phyloP scores from a whole-genome alignment of 225 moss, liverwort and hornwort species.

The Bryoerythrophyllum caledonicum region DNA sequence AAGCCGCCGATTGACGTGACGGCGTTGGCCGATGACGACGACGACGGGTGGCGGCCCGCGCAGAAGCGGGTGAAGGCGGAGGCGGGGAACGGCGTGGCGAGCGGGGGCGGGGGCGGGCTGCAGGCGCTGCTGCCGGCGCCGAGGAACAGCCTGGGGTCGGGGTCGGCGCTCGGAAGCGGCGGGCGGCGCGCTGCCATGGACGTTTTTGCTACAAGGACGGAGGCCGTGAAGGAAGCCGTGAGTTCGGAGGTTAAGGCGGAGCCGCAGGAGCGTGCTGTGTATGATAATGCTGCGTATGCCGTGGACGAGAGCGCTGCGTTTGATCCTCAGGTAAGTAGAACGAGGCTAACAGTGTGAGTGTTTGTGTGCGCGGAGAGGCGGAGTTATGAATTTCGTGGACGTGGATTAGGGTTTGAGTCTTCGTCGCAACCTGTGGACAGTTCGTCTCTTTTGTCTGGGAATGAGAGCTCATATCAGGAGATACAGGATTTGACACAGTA shows the following conservation, averaged over 20 bases:
- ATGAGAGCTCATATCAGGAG: not conserved
- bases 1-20: slow-evolving; percentile 77
- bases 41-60: slow-evolving; percentile 60
- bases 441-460: not conserved
- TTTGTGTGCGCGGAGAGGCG: not conserved
- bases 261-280: slow-evolving; percentile 19
- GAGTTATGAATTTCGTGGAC: not conserved
- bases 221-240: slow-evolving; percentile 25
- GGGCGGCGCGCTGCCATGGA: slow-evolving; percentile 83
- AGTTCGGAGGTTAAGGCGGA: slow-evolving; percentile 16
- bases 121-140: slow-evolving; percentile 75
- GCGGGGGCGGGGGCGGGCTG: slow-evolving; percentile 42
- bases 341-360: not conserved
- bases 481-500: not conserved
- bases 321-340: slow-evolving; percentile 38
- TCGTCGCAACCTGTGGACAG: not conserved
- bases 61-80: slow-evolving; percentile 60
- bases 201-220: slow-evolving; percentile 10
- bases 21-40: slow-evolving; percentile 61
- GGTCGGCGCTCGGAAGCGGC: slow-evolving; percentile 64
- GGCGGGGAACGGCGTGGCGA: not conserved
- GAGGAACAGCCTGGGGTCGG: slow-evolving; percentile 73
- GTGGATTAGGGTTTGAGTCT: not conserved
- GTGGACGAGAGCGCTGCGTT: slow-evolving; percentile 35
- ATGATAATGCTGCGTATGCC: slow-evolving; percentile 40